Evolutionary conservation across 2,329 filamentous ascomycete genomes (phyloP).

Genomic region (Aspergillus ochraceoroseus): DNA sequence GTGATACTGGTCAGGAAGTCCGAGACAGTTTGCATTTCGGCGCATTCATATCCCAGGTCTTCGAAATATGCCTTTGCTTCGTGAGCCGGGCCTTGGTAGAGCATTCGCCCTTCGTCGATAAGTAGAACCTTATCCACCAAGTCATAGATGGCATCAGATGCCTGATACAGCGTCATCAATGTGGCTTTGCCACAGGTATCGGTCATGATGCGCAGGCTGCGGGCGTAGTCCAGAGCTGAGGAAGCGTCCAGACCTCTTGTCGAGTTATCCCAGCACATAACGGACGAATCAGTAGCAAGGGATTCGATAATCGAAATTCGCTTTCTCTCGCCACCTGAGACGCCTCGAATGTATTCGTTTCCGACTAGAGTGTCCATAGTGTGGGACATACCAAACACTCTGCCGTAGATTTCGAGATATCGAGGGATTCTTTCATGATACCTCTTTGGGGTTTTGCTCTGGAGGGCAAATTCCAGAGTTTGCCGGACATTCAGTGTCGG

Average conservation of each 20-base stretch:
- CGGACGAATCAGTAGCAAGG: slow-evolving; percentile 62
- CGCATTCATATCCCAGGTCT: slow-evolving; percentile 55
- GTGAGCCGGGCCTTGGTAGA: slow-evolving; percentile 55
- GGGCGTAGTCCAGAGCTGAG: slow-evolving; percentile 67
- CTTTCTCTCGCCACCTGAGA: slow-evolving; percentile 70
- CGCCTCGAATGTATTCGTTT: slow-evolving; percentile 49
- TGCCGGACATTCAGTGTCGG: slow-evolving; percentile 66
- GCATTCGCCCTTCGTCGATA: slow-evolving; percentile 63
- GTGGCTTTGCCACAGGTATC: slow-evolving; percentile 64
- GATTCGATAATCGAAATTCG: slow-evolving; percentile 70
- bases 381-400: slow-evolving; percentile 68
- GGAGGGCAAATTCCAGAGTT: slow-evolving; percentile 64
- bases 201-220: slow-evolving; percentile 62
- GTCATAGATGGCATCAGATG: slow-evolving; percentile 60
- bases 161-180: slow-evolving; percentile 63
- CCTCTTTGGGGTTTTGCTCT: slow-evolving; percentile 64
- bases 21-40: slow-evolving; percentile 59
- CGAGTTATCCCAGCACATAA: slow-evolving; percentile 70
- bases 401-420: slow-evolving; percentile 62
- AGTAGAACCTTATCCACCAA: slow-evolving; percentile 71
- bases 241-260: slow-evolving; percentile 68
- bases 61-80: slow-evolving; percentile 60
- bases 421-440: slow-evolving; percentile 57
- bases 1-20: slow-evolving; percentile 70
- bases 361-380: slow-evolving; percentile 67